Percentiles rank a stretch among this genome's conserved stretches.
These are phyloP conservation scores for Rhizomucor miehei DNA, from an alignment of 371 early-diverging fungal genomes.

Conservation along the genomic window DNA sequence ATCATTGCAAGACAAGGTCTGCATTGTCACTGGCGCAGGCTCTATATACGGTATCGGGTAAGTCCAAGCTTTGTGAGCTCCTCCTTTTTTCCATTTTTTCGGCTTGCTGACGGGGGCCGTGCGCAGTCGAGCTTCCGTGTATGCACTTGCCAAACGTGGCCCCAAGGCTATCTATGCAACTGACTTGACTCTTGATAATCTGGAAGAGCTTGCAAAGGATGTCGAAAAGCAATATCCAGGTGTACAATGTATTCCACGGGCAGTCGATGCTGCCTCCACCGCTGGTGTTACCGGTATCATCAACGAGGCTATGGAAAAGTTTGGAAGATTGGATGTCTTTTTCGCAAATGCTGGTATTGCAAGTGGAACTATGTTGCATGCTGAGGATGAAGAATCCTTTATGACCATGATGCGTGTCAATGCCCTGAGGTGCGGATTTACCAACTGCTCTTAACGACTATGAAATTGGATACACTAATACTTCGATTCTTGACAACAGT, in stretches of 20 bases:
- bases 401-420: conserved; percentile 35
- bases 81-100: too few relatives aligned
- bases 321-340: conserved; percentile 55
- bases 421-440: conserved; percentile 20
- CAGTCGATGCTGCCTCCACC: conserved; percentile 46
- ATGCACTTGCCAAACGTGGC: conserved; percentile 41
- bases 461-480: too few relatives aligned
- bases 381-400: conserved; percentile 24
- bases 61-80: background rate
- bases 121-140: conserved; percentile 37
- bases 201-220: conserved; percentile 38
- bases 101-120: background rate
- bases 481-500: conserved; percentile 7
- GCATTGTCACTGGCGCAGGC: conserved; percentile 55
- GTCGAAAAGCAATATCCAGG: conserved; percentile 30
- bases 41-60: conserved; percentile 54
- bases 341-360: conserved; percentile 42
- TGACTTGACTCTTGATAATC: conserved; percentile 30
- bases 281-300: conserved; percentile 32
- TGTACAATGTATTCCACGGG: conserved; percentile 36
- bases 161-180: conserved; percentile 52
- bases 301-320: conserved; percentile 34
- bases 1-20: conserved; percentile 43
- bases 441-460: background rate
- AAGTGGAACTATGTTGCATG: conserved; percentile 19